These are phyloP conservation scores for Aspergillus fructus DNA, from an alignment of 2,329 filamentous ascomycete genomes.

Conservation along the genomic window DNA sequence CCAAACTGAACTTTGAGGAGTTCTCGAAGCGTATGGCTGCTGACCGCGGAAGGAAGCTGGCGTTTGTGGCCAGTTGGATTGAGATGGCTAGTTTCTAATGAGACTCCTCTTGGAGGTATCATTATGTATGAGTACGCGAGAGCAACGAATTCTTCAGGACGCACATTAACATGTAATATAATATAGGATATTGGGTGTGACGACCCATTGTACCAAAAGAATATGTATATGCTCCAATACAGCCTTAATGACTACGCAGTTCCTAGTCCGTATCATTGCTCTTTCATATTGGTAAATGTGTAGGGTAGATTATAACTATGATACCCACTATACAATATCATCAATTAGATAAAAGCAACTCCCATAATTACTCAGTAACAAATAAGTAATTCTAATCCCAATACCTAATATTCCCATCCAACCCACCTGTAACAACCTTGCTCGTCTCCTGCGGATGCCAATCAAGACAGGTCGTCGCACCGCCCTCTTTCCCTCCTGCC, in stretches of 20 bases:
- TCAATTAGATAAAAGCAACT: background rate
- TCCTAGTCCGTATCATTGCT: no score
- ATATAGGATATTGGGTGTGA: background rate
- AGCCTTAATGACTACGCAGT: no score
- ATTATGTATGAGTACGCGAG: background rate
- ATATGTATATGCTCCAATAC: background rate
- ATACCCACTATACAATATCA: background rate
- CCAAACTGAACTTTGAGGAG: constrained; percentile 73
- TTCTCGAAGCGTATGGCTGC: constrained; percentile 73
- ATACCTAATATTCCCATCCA: constrained; percentile 85
- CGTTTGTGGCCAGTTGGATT: constrained; percentile 88
- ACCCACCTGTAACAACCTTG: constrained; percentile 85
- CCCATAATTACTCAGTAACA: background rate
- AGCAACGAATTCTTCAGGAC: background rate
- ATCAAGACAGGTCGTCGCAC: constrained; percentile 78
- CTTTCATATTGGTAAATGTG: background rate
- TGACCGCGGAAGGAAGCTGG: constrained; percentile 66
- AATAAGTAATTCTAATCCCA: constrained; percentile 68
- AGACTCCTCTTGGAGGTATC: background rate
- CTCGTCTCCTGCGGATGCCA: constrained; percentile 98
- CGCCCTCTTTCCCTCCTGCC: constrained; percentile 66
- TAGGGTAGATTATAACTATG: background rate
- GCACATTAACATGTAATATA: background rate
- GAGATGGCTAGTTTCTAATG: constrained; percentile 64
- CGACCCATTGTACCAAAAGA: background rate